Evolutionary conservation across 169 alveolate genomes (phyloP).

Genomic region (Eimeria maxima): DNA sequence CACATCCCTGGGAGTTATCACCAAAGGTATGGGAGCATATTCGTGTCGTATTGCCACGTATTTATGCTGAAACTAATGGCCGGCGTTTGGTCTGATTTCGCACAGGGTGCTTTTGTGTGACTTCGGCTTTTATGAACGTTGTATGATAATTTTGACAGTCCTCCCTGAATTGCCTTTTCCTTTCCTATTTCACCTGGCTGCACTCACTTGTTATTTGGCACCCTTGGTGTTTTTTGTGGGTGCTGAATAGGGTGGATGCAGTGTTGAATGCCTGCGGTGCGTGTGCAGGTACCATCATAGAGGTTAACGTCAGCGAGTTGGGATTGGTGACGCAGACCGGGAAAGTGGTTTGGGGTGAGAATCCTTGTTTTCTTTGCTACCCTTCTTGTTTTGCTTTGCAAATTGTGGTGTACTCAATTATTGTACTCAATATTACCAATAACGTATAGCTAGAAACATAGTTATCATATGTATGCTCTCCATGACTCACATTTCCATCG

Average conservation of each 20-base stretch:
- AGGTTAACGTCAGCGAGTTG: slow-evolving; percentile 99
- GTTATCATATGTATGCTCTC: too few species aligned
- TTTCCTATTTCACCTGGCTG: too few species aligned
- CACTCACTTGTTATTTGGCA: too few species aligned
- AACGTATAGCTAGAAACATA: too few species aligned
- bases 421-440: neutral
- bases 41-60: neutral
- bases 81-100: neutral
- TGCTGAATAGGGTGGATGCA: neutral
- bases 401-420: neutral
- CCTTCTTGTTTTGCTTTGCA: neutral
- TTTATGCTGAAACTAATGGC: neutral
- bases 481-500: neutral
- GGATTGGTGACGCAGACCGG: slow-evolving; percentile 99
- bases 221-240: neutral
- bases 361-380: neutral
- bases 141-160: neutral
- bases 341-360: slow-evolving; percentile 99
- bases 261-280: neutral
- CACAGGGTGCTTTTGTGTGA: neutral
- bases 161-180: neutral
- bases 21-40: slow-evolving; percentile 92
- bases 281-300: slow-evolving; percentile 95
- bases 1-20: slow-evolving; percentile 98
- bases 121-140: neutral